These are phyloP conservation scores for Knufia petricola DNA, from an alignment of 2,329 filamentous ascomycete genomes.

Conservation along the genomic window DNA sequence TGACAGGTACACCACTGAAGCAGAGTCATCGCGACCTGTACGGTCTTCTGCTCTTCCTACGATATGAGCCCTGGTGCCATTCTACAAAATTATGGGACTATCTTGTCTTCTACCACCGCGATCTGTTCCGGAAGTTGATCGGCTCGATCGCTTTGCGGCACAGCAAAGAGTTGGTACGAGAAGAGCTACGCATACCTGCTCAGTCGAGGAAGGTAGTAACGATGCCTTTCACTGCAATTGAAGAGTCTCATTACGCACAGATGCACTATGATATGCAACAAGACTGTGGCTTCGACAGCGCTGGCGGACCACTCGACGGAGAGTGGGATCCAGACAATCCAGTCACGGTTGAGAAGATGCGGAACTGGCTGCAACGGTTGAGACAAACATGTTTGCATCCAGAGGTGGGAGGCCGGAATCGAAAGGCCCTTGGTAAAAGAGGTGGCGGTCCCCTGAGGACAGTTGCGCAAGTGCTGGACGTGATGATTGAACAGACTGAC, in stretches of 20 bases:
- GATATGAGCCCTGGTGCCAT: slow-evolving; percentile 64
- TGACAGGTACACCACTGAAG: slow-evolving; percentile 82
- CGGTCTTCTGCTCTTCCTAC: slow-evolving; percentile 71
- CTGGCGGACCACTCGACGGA: slow-evolving; percentile 52
- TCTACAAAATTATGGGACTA: slow-evolving; percentile 57
- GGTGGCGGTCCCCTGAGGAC: slow-evolving; percentile 63
- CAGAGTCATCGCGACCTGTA: slow-evolving; percentile 69
- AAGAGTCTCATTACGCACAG: slow-evolving; percentile 77
- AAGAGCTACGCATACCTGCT: slow-evolving; percentile 67
- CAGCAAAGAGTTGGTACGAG: slow-evolving; percentile 68
- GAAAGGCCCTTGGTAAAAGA: slow-evolving; percentile 54
- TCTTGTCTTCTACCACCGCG: slow-evolving; percentile 51
- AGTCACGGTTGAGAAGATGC: slow-evolving; percentile 58
- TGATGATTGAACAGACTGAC: slow-evolving; percentile 85
- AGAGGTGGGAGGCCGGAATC: slow-evolving; percentile 61
- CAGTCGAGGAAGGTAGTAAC: slow-evolving; percentile 83
- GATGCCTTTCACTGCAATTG: slow-evolving; percentile 79
- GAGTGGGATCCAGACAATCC: slow-evolving; percentile 57
- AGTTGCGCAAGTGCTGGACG: slow-evolving; percentile 74
- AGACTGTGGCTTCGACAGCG: slow-evolving; percentile 53
- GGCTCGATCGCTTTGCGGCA: slow-evolving; percentile 67
- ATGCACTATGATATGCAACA: slow-evolving; percentile 67
- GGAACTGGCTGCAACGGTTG: slow-evolving; percentile 64
- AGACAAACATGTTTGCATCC: slow-evolving; percentile 80
- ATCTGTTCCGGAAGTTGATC: slow-evolving; percentile 61